Evolutionary conservation across 108 stramenopile genomes (phyloP).

Genomic region (Tribonema minus): DNA sequence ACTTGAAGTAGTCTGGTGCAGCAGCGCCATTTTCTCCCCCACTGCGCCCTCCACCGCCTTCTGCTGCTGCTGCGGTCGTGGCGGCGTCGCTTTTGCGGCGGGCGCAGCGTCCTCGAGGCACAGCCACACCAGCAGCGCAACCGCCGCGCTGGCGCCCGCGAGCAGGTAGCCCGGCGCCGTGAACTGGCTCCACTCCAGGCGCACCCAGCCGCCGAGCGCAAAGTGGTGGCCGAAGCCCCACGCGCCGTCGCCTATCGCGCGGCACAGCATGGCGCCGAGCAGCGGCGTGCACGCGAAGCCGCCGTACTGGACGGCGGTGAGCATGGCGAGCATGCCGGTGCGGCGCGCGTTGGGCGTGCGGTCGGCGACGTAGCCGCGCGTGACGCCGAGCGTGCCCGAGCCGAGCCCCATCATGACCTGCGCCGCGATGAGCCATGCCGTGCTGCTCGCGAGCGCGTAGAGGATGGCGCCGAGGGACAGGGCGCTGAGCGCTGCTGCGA

Average conservation of each 20-base stretch:
- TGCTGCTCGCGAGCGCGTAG: neutral
- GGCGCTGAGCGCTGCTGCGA: neutral
- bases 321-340: conserved; percentile 74
- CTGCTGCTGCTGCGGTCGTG: no score
- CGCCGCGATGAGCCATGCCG: neutral
- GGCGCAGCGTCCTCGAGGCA: neutral
- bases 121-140: neutral
- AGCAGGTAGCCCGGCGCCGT: conserved; percentile 3
- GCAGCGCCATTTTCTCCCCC: no score
- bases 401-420: conserved; percentile 80
- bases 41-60: no score
- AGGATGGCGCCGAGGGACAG: neutral
- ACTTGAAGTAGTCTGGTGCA: no score
- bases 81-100: no score
- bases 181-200: neutral
- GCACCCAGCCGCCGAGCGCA: neutral
- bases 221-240: neutral
- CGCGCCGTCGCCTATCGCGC: neutral
- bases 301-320: conserved; percentile 85
- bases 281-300: conserved; percentile 82
- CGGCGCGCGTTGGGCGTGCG: conserved; percentile 70
- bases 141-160: neutral
- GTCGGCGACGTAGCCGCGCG: conserved; percentile 84
- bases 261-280: conserved; percentile 71
- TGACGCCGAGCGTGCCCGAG: conserved; percentile 83